These are phyloP conservation scores for Metarhizium anisopliae DNA, from an alignment of 2,329 filamentous ascomycete genomes.

Conservation along the genomic window DNA sequence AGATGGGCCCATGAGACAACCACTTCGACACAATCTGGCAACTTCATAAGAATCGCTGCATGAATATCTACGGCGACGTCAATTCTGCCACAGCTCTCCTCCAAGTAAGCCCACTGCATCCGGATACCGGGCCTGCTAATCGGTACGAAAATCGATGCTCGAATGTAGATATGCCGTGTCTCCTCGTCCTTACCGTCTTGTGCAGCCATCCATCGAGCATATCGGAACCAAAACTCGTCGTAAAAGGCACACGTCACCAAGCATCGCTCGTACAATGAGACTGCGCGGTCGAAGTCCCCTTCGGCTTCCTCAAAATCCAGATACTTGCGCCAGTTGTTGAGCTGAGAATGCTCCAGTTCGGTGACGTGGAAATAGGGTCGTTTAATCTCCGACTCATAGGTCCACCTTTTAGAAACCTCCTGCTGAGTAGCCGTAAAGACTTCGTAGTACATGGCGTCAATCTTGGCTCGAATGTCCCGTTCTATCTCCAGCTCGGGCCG, in stretches of 20 bases:
- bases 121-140: conserved; percentile 77
- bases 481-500: conserved; percentile 74
- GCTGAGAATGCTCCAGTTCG: conserved; percentile 75
- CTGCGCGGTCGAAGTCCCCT: conserved; percentile 63
- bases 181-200: conserved; percentile 80
- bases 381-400: conserved; percentile 89
- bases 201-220: conserved; percentile 84
- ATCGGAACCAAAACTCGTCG: conserved; percentile 98
- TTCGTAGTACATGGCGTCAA: conserved; percentile 74
- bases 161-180: conserved; percentile 82
- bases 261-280: conserved; percentile 89
- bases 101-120: conserved; percentile 88
- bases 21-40: conserved; percentile 79
- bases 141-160: conserved; percentile 82
- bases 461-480: conserved; percentile 67
- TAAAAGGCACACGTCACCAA: conserved; percentile 89
- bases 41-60: conserved; percentile 62
- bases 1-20: conserved; percentile 84
- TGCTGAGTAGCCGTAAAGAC: conserved; percentile 72
- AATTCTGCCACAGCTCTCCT: conserved; percentile 71
- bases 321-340: conserved; percentile 91
- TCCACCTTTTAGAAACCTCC: conserved; percentile 90
- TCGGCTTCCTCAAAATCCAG: conserved; percentile 90
- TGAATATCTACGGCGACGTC: conserved; percentile 81
- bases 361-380: conserved; percentile 95